Evolutionary conservation across 2,329 filamentous ascomycete genomes (phyloP), one percentile per base, ranked within the genome.

Genomic region (Spiromastix sp.): DNA sequence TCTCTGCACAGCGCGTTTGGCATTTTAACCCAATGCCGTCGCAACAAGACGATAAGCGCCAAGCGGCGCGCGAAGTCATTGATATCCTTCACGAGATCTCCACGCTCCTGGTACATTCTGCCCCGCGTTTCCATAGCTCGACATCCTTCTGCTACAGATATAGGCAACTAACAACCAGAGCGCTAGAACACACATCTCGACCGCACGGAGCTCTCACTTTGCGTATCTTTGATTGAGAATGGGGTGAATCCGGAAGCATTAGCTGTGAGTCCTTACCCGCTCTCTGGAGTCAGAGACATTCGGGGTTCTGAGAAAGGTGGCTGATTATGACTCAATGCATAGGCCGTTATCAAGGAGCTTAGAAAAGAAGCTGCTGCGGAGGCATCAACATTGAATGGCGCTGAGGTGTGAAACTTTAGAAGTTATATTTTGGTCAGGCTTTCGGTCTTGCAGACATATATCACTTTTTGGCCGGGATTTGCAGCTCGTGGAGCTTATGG

Each of bases 141-240:
- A 7, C 21, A 7, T 24, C 21, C 15, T 30, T 30, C 27, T 30
- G 8, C 27, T 30, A 30, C 8, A 26, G 18, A 34, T 27, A 34
- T 19, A 11, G n/a, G 16, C 18, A 11, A 21, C 10, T 24, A 35
- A n/a, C 18, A 9, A 11, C 12, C 19, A 19, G 2, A 31, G 16
- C 15, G 32, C 18, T 11, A 96, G 89, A 95, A 96, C 63, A 94
- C 89, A 42, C 77, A 93, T 45, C 77, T 98, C 30, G 87, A 95
- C 59, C 79, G 89, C 20, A 81, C 86, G 36, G 86, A 87, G 13
- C 70, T 98, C 12, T 94, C 87, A 3, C 84, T 95, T 43, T 98
- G 91, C 61, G 89, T 96, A 41, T 94, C 86, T 36, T 74, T 98
- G 59, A 93, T 98, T 48, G 91, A 98, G 62, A 94, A 94, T 54